Conservation (phyloP, 2,329 filamentous ascomycete species). For the Penicillium psychrosexuale region DNA sequence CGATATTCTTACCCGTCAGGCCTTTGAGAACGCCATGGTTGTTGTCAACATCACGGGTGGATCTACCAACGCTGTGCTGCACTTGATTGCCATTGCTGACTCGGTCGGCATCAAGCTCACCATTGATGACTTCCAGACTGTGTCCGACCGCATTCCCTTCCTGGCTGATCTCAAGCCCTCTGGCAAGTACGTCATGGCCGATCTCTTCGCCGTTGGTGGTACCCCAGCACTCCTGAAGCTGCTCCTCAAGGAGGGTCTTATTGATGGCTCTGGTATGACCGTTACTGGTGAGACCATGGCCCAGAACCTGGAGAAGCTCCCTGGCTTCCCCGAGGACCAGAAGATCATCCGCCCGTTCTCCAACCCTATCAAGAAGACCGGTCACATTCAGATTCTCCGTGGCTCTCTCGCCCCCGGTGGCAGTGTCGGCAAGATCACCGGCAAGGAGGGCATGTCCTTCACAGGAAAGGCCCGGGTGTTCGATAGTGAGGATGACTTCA, state of each 20-base stretch:
- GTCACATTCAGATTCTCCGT: constrained; percentile 70
- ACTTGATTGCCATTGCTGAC: constrained; percentile 80
- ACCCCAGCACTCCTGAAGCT: constrained; percentile 58
- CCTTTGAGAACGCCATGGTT: constrained; percentile 83
- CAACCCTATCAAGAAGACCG: constrained; percentile 67
- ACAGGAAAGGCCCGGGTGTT: constrained; percentile 68
- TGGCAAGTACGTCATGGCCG: constrained; percentile 61
- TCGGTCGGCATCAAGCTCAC: constrained; percentile 76
- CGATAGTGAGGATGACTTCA: constrained; percentile 67
- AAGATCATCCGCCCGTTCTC: constrained; percentile 66
- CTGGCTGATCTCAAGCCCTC: constrained; percentile 80
- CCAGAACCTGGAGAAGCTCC: constrained; percentile 57
- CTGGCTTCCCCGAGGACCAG: constrained; percentile 65
- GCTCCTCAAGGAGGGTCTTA: constrained; percentile 56
- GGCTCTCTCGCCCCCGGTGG: constrained; percentile 68
- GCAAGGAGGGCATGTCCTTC: constrained; percentile 68
- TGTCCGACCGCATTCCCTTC: constrained; percentile 75
- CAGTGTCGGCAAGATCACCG: constrained; percentile 72
- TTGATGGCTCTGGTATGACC: constrained; percentile 59
- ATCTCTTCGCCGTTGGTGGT: constrained; percentile 56
- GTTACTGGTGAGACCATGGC: constrained; percentile 59
- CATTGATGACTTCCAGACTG: constrained; percentile 80
- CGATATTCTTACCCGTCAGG: constrained; percentile 75
- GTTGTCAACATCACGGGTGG: constrained; percentile 78
- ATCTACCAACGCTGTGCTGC: constrained; percentile 81